Evolutionary conservation across 176 grass and related monocot genomes (phyloP), one percentile per base, ranked within the genome.

Genomic region (Eragrostis nindensis): DNA sequence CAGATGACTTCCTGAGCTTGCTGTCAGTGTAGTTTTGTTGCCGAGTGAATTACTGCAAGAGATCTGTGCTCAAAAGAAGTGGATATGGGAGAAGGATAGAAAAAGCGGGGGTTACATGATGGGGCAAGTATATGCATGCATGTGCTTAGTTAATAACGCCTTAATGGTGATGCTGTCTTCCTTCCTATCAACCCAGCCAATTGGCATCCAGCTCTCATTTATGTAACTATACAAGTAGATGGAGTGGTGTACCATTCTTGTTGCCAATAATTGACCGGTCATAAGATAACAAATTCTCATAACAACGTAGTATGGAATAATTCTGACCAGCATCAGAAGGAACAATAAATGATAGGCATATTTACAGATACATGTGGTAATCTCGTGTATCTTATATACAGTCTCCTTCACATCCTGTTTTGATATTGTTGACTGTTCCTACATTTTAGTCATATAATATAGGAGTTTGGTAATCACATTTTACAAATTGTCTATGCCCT

Each of bases 61-160:
- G 84, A 66, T 36, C 30, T 39, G 8, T 81, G 22, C 10, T 62
- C 24, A 82, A 27, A 41, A 71, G 32, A 76, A 68, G 61, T 47
- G 45, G 24, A 62, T 69, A 54, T 84, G 69, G 30, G 21, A 80
- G 47, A 24, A 24, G 19, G 14, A 15, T 74, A 72, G 72, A 80
- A 74, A 30, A 42, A 40, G 21, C 61, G 52, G 27, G 62, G 21
- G 53, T 41, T 18, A 50, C 17, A 64, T 76, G 63, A 61, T 64
- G 54, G 70, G 62, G 49, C 40, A 39, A 63, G 53, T 70, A 62
- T 72, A 64, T 73, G 53, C 79, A 64, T 73, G 53, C 76, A 84
- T 82, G 77, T 89, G 77, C 66, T 66, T 85, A 82, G 66, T 80
- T 85, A 85, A 66, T 81, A 60, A 56, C 22, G 65, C 72, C 41